Percentiles rank a stretch among this genome's conserved stretches.
These are phyloP conservation scores for Ustilago loliicola DNA, from an alignment of 1,284 basidiomycete genomes.

Conservation along the genomic window DNA sequence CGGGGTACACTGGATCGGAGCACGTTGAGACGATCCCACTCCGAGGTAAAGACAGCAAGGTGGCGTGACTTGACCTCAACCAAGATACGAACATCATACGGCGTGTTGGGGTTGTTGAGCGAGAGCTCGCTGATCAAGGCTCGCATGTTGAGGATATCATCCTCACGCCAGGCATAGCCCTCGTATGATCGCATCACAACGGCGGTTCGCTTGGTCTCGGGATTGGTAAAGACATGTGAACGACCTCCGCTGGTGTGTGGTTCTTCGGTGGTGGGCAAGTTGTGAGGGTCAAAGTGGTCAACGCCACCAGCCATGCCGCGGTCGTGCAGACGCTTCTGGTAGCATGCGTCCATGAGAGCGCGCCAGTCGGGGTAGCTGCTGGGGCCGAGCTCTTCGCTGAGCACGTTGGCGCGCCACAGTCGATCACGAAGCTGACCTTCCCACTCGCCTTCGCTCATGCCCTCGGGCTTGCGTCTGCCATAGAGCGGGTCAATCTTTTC, in stretches of 20 bases:
- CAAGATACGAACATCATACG: conserved; percentile 70
- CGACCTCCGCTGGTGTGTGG: conserved; percentile 39
- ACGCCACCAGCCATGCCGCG: conserved; percentile 63
- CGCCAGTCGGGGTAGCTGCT: conserved; percentile 68
- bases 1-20: conserved; percentile 66
- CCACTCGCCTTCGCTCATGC: conserved; percentile 63
- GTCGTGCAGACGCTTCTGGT: conserved; percentile 63
- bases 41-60: conserved; percentile 69
- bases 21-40: conserved; percentile 70
- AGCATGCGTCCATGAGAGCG: conserved; percentile 69
- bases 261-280: conserved; percentile 43
- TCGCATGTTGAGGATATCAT: conserved; percentile 70
- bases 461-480: conserved; percentile 60
- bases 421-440: conserved; percentile 64
- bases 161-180: conserved; percentile 70
- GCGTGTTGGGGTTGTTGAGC: conserved; percentile 70
- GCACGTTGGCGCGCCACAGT: conserved; percentile 62
- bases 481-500: conserved; percentile 63
- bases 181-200: conserved; percentile 69
- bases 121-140: conserved; percentile 69
- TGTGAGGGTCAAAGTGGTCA: conserved; percentile 57
- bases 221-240: conserved; percentile 58
- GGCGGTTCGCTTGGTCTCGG: conserved; percentile 67
- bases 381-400: conserved; percentile 63
- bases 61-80: conserved; percentile 68